Evolutionary conservation across 73 alveolate genomes (phyloP).

Genomic region (Symbiodinium pilosum): DNA sequence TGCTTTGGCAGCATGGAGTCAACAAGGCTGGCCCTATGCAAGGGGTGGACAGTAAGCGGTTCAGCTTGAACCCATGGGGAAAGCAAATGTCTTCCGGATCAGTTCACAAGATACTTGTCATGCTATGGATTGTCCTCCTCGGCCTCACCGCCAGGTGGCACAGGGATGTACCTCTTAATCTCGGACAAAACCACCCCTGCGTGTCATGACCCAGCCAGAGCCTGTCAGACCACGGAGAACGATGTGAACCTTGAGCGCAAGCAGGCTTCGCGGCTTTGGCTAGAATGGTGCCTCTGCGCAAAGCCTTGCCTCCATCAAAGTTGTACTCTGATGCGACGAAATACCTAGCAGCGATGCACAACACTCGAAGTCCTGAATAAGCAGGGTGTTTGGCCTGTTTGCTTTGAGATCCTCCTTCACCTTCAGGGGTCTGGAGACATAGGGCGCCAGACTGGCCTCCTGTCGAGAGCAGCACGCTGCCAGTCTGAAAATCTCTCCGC

Average conservation of each 20-base stretch:
- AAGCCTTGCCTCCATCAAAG: constrained; percentile 48
- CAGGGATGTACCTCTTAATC: constrained; percentile 80
- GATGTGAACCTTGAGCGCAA: constrained; percentile 94
- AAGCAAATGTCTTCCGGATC: too few species aligned
- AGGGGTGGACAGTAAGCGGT: too few species aligned
- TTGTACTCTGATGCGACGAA: constrained; percentile 85
- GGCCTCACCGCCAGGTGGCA: constrained; percentile 91
- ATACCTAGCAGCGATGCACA: constrained; percentile 59
- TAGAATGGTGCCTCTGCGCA: too few species aligned
- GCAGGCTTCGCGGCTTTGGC: too few species aligned
- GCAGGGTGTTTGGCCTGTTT: constrained; percentile 17
- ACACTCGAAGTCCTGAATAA: too few species aligned
- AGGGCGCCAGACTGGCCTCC: constrained; percentile 84
- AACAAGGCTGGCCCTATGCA: too few species aligned
- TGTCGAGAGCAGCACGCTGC: too few species aligned
- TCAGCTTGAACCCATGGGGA: too few species aligned
- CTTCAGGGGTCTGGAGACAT: constrained; percentile 52
- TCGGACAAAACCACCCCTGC: too few species aligned
- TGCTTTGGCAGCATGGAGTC: neutral
- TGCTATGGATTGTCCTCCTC: too few species aligned
- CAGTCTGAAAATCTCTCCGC: too few species aligned
- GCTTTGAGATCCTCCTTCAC: constrained; percentile 79
- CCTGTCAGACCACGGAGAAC: constrained; percentile 94
- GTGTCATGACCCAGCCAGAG: neutral
- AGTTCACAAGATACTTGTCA: too few species aligned